phyloP scores from a whole-genome alignment of 1,284 basidiomycete genomes.

The Phlebopus sp. region DNA sequence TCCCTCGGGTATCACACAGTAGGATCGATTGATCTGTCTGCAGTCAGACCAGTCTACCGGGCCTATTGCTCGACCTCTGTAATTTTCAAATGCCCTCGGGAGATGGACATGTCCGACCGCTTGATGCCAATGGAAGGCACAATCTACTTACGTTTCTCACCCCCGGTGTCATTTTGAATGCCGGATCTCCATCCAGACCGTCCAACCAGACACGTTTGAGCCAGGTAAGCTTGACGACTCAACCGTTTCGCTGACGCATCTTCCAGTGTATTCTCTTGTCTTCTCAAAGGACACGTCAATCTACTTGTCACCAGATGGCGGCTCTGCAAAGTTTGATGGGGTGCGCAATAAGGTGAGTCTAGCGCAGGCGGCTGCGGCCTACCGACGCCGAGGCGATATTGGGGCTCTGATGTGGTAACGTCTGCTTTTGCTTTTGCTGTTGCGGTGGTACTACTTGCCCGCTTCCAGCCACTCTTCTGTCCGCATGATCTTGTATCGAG shows the following conservation, averaged over 20 bases:
- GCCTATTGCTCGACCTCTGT: not conserved
- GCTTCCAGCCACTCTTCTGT: no score
- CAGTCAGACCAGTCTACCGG: not conserved
- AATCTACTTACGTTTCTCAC: constrained; percentile 15
- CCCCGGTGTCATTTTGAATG: constrained; percentile 13
- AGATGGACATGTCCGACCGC: no score
- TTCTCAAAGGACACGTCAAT: not conserved
- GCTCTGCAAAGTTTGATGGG: not conserved
- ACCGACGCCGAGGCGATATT: not conserved
- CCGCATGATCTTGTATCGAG: not conserved
- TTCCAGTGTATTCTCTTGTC: not conserved
- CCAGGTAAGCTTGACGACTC: no score
- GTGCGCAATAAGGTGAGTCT: not conserved
- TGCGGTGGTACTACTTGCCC: not conserved
- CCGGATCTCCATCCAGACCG: constrained; percentile 6
- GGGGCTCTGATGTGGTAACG: not conserved
- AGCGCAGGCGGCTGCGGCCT: not conserved
- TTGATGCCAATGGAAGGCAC: not conserved
- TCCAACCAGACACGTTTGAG: no score
- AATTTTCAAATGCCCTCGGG: no score
- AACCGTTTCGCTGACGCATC: not conserved
- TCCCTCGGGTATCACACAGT: not conserved
- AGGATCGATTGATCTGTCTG: not conserved
- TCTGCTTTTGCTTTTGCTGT: no score
- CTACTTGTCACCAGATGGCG: not conserved